Base-by-base conservation (phyloP, 345 rosid species). In the Kernera saxatilis region DNA sequence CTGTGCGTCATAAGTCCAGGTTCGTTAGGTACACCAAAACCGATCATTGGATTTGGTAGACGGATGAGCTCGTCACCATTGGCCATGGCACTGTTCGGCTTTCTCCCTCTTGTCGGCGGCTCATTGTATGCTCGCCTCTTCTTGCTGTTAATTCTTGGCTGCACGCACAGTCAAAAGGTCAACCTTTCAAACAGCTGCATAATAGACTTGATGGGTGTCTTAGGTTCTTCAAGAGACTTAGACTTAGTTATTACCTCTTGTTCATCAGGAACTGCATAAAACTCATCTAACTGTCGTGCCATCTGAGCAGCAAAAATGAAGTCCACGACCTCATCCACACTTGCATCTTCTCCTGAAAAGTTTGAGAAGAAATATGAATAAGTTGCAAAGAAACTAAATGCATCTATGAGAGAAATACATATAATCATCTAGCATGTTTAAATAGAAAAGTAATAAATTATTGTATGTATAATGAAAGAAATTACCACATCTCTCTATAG, bases 41-140 rank as follows among this genome's bases (percentile, higher is more conserved):
- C 81, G 1, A 36, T 74, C 84, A 81, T 81, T 14, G 77, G 74
- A 2, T 69, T 49, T 22, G 78, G 72, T 11, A 52, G 60, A 21
- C 18, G 32, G 33, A 71, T 71, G 35, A 50, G 45, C 25, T 29
- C 32, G 1, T 39, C 61, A 51, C 39, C 33, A n/a, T 5, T 60
- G 60, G 13, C 12, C 15, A 60, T 18, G 33, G 3, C 17, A 18
- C 18, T n/a, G 43, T 21, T 73, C 15, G 12, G 35, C 41, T n/a
- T 19, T 22, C 37, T 58, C 14, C 6, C 21, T 15, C 43, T 71
- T 43, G 25, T 25, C 0, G 33, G 29, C 32, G 19, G 53, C 51
- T 41, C 64, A 8, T 1, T 53, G 26, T 13, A 39, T 21, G 8
- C 49, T 60, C 59, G 50, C 12, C 74, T 67, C 40, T 60, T 53